Conservation (phyloP, 2,329 filamentous ascomycete species). For the Colletotrichum australisinense region DNA sequence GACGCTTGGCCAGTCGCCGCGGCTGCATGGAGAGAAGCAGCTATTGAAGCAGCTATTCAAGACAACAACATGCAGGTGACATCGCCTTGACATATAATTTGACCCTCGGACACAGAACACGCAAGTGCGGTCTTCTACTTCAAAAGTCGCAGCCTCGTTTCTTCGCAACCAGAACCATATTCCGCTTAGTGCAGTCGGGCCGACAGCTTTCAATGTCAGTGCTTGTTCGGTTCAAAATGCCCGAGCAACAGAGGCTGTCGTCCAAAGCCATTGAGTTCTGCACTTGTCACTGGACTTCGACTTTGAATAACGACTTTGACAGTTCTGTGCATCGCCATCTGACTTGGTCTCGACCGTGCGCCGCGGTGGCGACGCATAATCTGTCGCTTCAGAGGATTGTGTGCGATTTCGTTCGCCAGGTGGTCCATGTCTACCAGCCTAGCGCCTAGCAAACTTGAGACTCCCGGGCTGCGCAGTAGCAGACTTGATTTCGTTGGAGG, state of each 20-base stretch:
- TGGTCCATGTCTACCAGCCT: not conserved
- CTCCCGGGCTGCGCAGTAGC: too few species aligned
- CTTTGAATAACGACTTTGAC: not conserved
- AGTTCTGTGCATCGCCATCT: not conserved
- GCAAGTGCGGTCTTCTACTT: not conserved
- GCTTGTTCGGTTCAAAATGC: not conserved
- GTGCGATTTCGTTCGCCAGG: not conserved
- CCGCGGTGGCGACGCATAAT: constrained; percentile 9
- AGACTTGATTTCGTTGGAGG: too few species aligned
- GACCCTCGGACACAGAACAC: not conserved
- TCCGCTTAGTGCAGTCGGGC: constrained; percentile 9
- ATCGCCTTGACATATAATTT: not conserved
- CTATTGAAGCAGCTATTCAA: not conserved
- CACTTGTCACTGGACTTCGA: not conserved
- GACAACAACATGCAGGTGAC: not conserved
- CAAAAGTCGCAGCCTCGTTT: not conserved
- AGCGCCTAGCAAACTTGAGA: not conserved
- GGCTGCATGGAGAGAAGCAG: not conserved
- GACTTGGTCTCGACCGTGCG: not conserved
- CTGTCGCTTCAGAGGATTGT: not conserved
- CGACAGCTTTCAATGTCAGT: not conserved
- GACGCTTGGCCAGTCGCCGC: not conserved
- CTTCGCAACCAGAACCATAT: constrained; percentile 20
- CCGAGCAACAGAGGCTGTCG: not conserved
- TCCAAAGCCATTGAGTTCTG: not conserved